Evolutionary conservation across 441 rosid genomes (phyloP).

Genomic region (Gossypium davidsonii): DNA sequence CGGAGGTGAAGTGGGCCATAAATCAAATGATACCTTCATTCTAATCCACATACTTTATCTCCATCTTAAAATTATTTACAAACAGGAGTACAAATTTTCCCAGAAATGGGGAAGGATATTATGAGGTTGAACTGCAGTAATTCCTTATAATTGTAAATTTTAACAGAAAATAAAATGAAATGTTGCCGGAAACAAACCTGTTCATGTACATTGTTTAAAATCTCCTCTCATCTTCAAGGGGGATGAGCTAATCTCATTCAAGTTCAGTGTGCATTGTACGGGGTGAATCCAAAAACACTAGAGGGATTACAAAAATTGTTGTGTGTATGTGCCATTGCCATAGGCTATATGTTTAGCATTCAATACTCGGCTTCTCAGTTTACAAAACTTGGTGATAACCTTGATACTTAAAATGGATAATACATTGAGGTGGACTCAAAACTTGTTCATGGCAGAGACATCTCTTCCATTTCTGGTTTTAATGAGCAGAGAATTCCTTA

Average conservation of each 20-base stretch:
- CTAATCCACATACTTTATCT: not conserved
- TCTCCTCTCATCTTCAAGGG: not conserved
- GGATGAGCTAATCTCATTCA: not conserved
- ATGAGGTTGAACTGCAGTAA: not conserved
- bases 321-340: not conserved
- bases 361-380: not conserved
- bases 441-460: not conserved
- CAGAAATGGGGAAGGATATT: not conserved
- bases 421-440: not conserved
- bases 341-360: not conserved
- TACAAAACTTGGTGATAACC: not conserved
- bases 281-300: not conserved
- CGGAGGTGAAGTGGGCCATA: slow-evolving; percentile 61
- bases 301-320: not conserved
- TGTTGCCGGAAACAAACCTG: not conserved
- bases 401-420: not conserved
- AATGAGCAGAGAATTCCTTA: slow-evolving; percentile 16
- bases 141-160: not conserved
- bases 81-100: not conserved
- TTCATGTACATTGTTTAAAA: not conserved
- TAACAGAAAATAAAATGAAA: not conserved
- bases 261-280: not conserved
- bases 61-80: too few relatives aligned
- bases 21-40: slow-evolving; percentile 48
- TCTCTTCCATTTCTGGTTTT: slow-evolving; percentile 9